Conservation (phyloP, 2,329 filamentous ascomycete species). For the Dactylellina drechsleri region DNA sequence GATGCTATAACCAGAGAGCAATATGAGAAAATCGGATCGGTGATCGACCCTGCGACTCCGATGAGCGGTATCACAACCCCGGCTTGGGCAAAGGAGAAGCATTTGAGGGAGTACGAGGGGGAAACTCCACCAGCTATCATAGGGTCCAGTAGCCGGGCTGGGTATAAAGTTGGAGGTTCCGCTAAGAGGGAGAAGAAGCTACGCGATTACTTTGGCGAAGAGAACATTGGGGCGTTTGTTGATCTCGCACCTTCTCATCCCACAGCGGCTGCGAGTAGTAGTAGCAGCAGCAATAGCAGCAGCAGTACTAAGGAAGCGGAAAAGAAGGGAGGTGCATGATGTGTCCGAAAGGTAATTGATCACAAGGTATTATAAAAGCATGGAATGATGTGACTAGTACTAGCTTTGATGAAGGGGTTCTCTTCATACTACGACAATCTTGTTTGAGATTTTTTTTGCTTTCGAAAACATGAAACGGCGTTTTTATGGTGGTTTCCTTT, state of each 20-base stretch:
- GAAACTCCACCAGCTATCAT: constrained; percentile 33
- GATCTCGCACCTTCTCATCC: constrained; percentile 17
- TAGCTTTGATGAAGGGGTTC: too few relatives aligned
- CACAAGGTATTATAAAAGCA: background rate
- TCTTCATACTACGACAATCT: too few relatives aligned
- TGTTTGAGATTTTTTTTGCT: too few relatives aligned
- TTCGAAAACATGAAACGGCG: background rate
- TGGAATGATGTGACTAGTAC: background rate
- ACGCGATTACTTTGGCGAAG: constrained; percentile 40
- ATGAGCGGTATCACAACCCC: constrained; percentile 35
- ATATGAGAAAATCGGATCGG: constrained; percentile 40
- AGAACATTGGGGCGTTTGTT: constrained; percentile 35
- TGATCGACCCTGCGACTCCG: constrained; percentile 32
- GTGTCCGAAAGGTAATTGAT: background rate
- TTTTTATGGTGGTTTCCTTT: background rate
- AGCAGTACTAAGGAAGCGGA: background rate
- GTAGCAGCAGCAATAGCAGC: constrained; percentile 2
- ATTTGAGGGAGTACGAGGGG: constrained; percentile 20
- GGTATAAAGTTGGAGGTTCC: constrained; percentile 8
- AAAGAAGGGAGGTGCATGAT: background rate
- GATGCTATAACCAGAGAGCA: constrained; percentile 33
- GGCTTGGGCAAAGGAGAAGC: constrained; percentile 38
- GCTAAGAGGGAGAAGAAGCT: constrained; percentile 21
- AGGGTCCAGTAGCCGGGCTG: constrained; percentile 22
- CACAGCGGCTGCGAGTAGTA: background rate